These are phyloP conservation scores for Podospora tetraspora DNA, from an alignment of 495 filamentous ascomycete species.

Conservation along the genomic window DNA sequence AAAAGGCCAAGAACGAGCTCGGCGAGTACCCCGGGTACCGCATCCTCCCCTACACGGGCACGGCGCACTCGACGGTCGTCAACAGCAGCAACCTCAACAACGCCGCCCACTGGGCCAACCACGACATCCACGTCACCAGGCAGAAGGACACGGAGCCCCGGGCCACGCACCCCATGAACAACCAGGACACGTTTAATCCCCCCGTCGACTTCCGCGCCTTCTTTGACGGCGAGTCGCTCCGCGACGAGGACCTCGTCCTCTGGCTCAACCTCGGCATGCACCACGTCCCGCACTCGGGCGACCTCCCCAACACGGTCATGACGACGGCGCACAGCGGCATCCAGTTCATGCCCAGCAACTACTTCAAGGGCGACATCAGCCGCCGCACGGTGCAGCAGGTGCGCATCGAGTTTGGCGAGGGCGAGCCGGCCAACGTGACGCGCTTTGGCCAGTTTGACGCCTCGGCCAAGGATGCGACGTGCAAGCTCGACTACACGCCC, in stretches of 20 bases:
- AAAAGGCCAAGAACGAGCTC: slow-evolving; percentile 45
- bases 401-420: slow-evolving; percentile 38
- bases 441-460: slow-evolving; percentile 34
- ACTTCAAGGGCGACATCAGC: slow-evolving; percentile 24
- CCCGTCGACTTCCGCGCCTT: slow-evolving; percentile 52
- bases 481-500: slow-evolving; percentile 22
- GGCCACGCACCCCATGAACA: slow-evolving; percentile 43
- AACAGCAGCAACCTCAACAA: slow-evolving; percentile 45
- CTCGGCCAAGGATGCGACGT: slow-evolving; percentile 12
- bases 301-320: slow-evolving; percentile 51
- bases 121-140: slow-evolving; percentile 47
- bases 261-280: slow-evolving; percentile 56
- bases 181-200: slow-evolving; percentile 43
- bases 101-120: slow-evolving; percentile 44
- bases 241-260: slow-evolving; percentile 52
- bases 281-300: slow-evolving; percentile 52
- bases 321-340: slow-evolving; percentile 43
- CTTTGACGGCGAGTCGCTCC: slow-evolving; percentile 49
- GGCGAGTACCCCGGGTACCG: slow-evolving; percentile 55
- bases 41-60: slow-evolving; percentile 35
- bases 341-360: slow-evolving; percentile 43
- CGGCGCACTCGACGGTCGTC: slow-evolving; percentile 43
- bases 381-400: slow-evolving; percentile 36
- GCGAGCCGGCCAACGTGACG: slow-evolving; percentile 28
- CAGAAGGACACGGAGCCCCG: slow-evolving; percentile 52